Evolutionary conservation across 1,284 basidiomycete genomes (phyloP), one percentile per base, ranked within the genome.

Genomic region (Boletus mariae): DNA sequence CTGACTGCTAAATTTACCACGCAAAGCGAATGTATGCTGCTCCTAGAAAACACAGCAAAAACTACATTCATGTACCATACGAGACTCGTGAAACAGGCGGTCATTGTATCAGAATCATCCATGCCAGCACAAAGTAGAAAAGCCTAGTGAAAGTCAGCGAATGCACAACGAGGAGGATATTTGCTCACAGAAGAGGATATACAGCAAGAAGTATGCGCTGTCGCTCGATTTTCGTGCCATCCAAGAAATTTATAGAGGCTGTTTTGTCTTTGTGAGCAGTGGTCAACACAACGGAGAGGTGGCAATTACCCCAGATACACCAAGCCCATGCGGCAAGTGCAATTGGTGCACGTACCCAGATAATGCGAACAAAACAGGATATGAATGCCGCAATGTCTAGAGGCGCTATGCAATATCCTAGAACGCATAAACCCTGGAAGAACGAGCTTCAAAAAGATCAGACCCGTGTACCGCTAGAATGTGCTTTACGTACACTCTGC

Each of bases 191-290:
- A 44, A 96, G 75, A 20, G 94, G 94, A 71, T 97, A 98, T 62
- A 97, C 93, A 28, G 94, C 94, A 37, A 98, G 82, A 52, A 94
- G 70, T 49, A 92, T 90, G 35, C 93, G 82, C 58, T 90, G 89
- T 60, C 86, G 87, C 57, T 94, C 92, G 58, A 98, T 87, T 73
- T 90, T 89, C 0, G 94, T 95, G 8, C 94, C 94, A 61, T 92
- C 92, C 62, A 97, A 78, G 73, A 97, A 97, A 71, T 96, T 95
- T 53, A 95, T 87, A 31, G 93, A 89, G 2, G 94, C 94, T 97
- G 52, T 51, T 51, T 59, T 15, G n/a, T 57, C 23, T 53, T 32
- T 45, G 29, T 50, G 44, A 54, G 56, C 12, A 23, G 37, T 6
- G 37, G 31, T 29, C 45, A 15, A 23, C 8, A 13, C 11, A 6